Base-by-base conservation (phyloP, 2,329 filamentous ascomycete genomes). In the Fusarium scirpi region DNA sequence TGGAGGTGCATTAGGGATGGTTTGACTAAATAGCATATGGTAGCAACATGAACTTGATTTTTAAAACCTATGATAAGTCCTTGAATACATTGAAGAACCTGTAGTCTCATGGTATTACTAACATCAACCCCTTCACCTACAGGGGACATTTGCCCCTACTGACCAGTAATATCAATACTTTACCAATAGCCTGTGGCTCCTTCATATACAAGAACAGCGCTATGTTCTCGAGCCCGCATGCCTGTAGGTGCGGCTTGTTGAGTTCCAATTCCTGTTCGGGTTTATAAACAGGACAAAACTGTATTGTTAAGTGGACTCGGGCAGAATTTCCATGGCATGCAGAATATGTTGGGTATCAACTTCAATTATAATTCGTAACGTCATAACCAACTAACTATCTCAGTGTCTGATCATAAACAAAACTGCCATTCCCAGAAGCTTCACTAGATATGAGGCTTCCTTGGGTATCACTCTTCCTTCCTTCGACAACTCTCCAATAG, bases 361-460 rank as follows among this genome's bases (percentile, higher is more conserved):
- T 25, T 59, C n/a, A 18, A n/a, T 4, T 48, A 4, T 32, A 29
- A 24, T 41, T 66, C 55, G 16, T 62, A 55, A 49, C 13, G 40
- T 62, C 55, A 22, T 62, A 38, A 60, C 29, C 12, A 49, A 34
- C 44, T 44, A 34, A 8, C 1, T 3, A 5, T 18, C 16, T 51
- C 3, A 40, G 15, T 18, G 8, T 16, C 13, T 3, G 13, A 40
- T 22, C 18, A 29, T 18, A 43, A 52, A n/a, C 22, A 25, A 6
- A 6, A 27, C 10, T 2, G 12, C 7, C 13, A 12, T 10, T 3
- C 49, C 24, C 20, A 3, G 11, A 11, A n/a, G 8, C 24, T 43
- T 13, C 24, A 7, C 10, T 13, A 16, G 16, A 13, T 6, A 16
- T 38, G 16, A n/a, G 5, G 18, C 18, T 12, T 38, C 18, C 18